These are phyloP conservation scores for Adansonia digitata DNA, from an alignment of 345 rosid species.

Conservation along the genomic window DNA sequence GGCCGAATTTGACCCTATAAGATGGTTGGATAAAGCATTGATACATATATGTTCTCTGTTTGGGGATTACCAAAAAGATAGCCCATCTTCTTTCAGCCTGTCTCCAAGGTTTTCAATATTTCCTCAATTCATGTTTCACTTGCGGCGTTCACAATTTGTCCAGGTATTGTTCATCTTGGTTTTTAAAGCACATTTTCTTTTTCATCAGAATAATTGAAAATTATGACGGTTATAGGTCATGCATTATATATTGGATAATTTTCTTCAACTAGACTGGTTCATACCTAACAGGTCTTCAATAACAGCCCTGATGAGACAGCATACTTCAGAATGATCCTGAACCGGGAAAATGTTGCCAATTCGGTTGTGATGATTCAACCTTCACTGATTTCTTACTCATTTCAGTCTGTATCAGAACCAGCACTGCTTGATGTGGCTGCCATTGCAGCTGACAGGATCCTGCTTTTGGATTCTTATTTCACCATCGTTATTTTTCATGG, in stretches of 20 bases:
- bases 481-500: not conserved
- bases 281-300: conserved; percentile 4
- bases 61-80: conserved; percentile 86
- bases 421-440: not conserved
- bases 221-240: not conserved
- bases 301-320: not conserved
- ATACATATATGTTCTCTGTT: conserved; percentile 73
- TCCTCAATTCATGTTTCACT: not conserved
- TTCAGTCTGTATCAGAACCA: not conserved
- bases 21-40: conserved; percentile 91
- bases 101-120: conserved; percentile 32
- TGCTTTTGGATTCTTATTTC: not conserved
- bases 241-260: not conserved
- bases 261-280: conserved; percentile 15
- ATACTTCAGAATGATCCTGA: not conserved
- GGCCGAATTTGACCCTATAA: conserved; percentile 87
- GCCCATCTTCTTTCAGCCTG: conserved; percentile 74
- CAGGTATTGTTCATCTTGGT: not conserved
- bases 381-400: not conserved
- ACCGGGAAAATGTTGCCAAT: not conserved
- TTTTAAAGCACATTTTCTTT: not conserved
- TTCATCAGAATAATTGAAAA: not conserved
- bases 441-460: not conserved
- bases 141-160: not conserved
- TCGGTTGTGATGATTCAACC: not conserved